These are phyloP conservation scores for Suillus ampliporus DNA, from an alignment of 768 basidiomycete genomes.

Conservation along the genomic window DNA sequence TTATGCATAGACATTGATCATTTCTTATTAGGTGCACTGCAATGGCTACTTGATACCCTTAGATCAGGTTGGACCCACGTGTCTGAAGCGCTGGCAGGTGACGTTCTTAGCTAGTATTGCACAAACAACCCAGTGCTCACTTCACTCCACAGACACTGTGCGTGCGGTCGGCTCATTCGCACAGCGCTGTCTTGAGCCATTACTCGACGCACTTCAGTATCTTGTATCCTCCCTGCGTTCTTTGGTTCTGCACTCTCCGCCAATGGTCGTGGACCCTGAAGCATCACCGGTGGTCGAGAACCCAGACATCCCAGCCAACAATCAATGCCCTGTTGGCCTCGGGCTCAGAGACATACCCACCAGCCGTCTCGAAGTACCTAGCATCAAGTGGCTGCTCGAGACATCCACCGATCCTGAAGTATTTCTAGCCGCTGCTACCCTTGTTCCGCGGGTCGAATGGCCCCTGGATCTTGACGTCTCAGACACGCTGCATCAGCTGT, in stretches of 20 bases:
- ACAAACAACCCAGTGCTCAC: neutral
- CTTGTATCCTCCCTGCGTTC: neutral
- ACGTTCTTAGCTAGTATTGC: neutral
- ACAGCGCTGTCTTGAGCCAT: neutral
- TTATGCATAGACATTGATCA: neutral
- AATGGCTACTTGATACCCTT: no score
- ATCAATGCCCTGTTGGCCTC: neutral
- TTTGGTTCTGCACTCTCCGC: neutral
- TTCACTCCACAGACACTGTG: neutral
- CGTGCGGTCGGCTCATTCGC: neutral
- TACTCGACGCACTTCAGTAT: neutral
- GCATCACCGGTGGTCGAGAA: neutral
- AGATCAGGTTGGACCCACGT: neutral
- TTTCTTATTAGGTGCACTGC: neutral
- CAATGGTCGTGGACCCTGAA: neutral
- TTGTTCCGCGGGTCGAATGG: conserved; percentile 19
- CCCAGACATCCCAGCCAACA: no score
- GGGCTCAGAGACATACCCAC: neutral
- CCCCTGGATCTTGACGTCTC: conserved; percentile 7
- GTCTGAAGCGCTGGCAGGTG: neutral
- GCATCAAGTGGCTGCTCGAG: conserved; percentile 22
- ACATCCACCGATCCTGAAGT: conserved; percentile 22
- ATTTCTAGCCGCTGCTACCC: conserved; percentile 1
- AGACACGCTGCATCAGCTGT: neutral
- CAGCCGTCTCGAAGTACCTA: neutral